phyloP scores from a whole-genome alignment of 2,329 filamentous ascomycete species.

The Cytospora paraplurivora region DNA sequence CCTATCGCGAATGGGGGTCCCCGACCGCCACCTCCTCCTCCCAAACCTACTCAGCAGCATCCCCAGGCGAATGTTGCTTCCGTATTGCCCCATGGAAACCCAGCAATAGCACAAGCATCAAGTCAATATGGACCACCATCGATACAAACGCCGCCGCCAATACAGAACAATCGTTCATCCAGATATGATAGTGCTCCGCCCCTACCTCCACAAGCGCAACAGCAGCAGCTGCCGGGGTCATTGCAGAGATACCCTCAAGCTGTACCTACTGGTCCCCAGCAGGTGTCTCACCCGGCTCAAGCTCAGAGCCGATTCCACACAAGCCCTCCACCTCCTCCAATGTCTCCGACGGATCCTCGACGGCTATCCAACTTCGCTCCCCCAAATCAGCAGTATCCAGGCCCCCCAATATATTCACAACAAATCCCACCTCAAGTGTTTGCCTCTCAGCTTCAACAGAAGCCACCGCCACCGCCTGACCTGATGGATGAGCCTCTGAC shows the following conservation, averaged over 20 bases:
- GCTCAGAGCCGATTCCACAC: slow-evolving; percentile 29
- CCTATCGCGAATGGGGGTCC: slow-evolving; percentile 34
- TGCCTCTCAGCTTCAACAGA: slow-evolving; percentile 35
- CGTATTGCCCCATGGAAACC: slow-evolving; percentile 40
- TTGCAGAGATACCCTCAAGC: slow-evolving; percentile 26
- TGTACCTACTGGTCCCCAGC: slow-evolving; percentile 38
- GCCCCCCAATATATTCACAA: slow-evolving; percentile 29
- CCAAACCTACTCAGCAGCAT: slow-evolving; percentile 49
- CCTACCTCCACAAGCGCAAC: slow-evolving; percentile 34
- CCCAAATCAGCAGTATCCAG: slow-evolving; percentile 32
- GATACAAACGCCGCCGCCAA: slow-evolving; percentile 26
- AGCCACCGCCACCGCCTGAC: slow-evolving; percentile 52
- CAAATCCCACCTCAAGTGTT: slow-evolving; percentile 31
- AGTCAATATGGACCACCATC: slow-evolving; percentile 27
- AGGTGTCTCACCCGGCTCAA: slow-evolving; percentile 26
- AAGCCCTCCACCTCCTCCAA: slow-evolving; percentile 26
- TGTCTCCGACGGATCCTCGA: slow-evolving; percentile 20
- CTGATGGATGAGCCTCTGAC: slow-evolving; percentile 60
- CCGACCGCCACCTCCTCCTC: slow-evolving; percentile 55
- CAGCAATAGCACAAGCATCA: slow-evolving; percentile 34
- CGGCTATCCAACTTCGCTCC: slow-evolving; percentile 26
- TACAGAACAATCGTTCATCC: slow-evolving; percentile 35
- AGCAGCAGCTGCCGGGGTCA: slow-evolving; percentile 14
- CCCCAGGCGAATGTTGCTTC: slow-evolving; percentile 37
- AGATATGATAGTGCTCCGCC: slow-evolving; percentile 40